Evolutionary conservation across 768 basidiomycete genomes (phyloP), one percentile per base, ranked within the genome.

Genomic region (Mycena epipterygia): DNA sequence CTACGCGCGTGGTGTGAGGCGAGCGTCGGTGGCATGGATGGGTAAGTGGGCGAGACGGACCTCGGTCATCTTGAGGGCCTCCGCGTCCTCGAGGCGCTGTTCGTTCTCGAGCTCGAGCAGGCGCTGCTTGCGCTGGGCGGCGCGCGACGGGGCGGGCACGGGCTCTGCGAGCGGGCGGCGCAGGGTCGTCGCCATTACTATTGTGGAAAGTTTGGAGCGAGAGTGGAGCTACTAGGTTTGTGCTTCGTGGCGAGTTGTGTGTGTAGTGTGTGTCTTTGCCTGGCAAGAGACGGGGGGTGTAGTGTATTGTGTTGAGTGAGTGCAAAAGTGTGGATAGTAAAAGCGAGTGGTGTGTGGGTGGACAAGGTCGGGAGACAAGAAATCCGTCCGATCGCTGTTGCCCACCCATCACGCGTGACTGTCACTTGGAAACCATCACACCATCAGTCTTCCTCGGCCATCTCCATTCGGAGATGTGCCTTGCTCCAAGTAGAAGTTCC

Each of bases 61-160:
- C 81, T 89, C 88, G 41, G 89, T 89, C 82, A 90, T 84, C 74
- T 85, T 85, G 48, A 90, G 80, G 0, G 88, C 89, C 44, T 89
- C 88, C 17, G 83, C 82, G 25, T 90, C 89, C 77, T 89, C 89
- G 30, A 80, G 73, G 2, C 82, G 84, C 69, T 88, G 85, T 74
- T 90, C 89, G 30, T 83, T 81, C 76, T 90, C 89, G 37, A 85
- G 82, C 62, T 88, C 86, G 39, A 82, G 77, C 23, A 89, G 81
- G 9, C 80, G 80, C 55, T 84, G 82, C 75, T 83, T 86, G 41
- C 89, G 84, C 57, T 85, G 80, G 59, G 84, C 86, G 29, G 86
- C 82, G 64, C 89, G 83, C 44, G 80, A 80, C 74, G 71, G 66
- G 49, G 39, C 16, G 3, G 21, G 69, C 64, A 35, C 76, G 57